Evolutionary conservation across 2,329 filamentous ascomycete genomes (phyloP), one percentile per base, ranked within the genome.

Genomic region (Helicocarpus griseus): DNA sequence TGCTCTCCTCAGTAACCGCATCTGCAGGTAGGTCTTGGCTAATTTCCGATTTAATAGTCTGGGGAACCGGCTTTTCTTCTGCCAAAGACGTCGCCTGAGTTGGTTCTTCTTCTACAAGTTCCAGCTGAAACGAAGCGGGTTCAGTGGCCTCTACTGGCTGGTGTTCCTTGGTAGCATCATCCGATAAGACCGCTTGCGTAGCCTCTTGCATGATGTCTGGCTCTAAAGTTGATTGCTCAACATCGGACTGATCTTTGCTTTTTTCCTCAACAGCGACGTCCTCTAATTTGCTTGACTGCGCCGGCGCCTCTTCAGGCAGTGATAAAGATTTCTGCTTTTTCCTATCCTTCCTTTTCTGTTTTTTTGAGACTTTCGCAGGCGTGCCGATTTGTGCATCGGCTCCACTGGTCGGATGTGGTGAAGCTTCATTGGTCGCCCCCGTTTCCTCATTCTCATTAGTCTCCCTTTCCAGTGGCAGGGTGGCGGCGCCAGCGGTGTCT

Each of bases 321-420:
- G 53, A 11, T 11, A 50, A 49, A 46, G 53, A 43, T 22, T 54
- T 54, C 7, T 52, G 55, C 47, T 59, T 59, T 50, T 60, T 62
- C 51, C 57, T 62, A 9, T 61, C 58, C 38, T 63, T 64, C 52
- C 57, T 60, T 1, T 56, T 59, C 56, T 64, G 61, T 43, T 57
- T 62, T 50, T 58, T 63, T 9, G 17, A 48, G 31, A 59, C 48
- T 11, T 44, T 50, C 6, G 28, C 29, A 38, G 39, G 33, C 29
- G 48, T 46, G 38, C 49, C 28, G 41, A 40, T 49, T 39, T 50
- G 51, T 26, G 33, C 44, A 38, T 47, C 43, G n/a, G 24, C 24
- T 43, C 31, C 48, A 33, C 40, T 38, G 29, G 44, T 43, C 19
- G 28, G 38, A 57, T 57, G 58, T 59, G 54, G 54, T 57, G 54